Evolutionary conservation across 2,329 filamentous ascomycete genomes (phyloP).

Genomic region (Sporothrix brasiliensis): DNA sequence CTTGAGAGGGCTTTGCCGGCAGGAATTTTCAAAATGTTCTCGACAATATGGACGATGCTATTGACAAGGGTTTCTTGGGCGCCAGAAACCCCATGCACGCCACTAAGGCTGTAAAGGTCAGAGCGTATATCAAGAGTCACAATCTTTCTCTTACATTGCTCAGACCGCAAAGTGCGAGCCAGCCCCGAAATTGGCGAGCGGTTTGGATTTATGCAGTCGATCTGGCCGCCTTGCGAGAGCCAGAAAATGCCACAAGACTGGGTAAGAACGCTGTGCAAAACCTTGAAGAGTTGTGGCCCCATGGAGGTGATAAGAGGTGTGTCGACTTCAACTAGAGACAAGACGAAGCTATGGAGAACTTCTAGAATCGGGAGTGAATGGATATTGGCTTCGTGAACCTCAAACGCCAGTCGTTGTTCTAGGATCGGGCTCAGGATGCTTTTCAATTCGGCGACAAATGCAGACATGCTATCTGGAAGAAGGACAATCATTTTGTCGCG

Average conservation of each 20-base stretch:
- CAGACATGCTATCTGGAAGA: conserved; percentile 28
- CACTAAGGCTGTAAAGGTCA: not conserved
- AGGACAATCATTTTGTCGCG: conserved; percentile 11
- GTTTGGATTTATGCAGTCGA: conserved; percentile 42
- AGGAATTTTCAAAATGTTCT: not conserved
- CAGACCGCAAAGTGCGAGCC: conserved; percentile 54
- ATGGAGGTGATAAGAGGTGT: conserved; percentile 47
- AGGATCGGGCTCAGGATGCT: not conserved
- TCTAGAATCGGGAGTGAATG: not conserved
- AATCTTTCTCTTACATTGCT: conserved; percentile 50
- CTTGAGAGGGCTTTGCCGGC: conserved; percentile 30
- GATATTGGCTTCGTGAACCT: conserved; percentile 8
- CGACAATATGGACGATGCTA: conserved; percentile 9
- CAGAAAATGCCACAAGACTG: conserved; percentile 50
- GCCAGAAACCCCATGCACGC: too few species aligned
- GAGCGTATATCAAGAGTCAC: conserved; percentile 49
- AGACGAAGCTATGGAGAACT: conserved; percentile 41
- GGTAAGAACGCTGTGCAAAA: conserved; percentile 48
- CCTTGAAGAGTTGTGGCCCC: conserved; percentile 45
- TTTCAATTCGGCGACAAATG: conserved; percentile 8
- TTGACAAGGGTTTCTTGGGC: not conserved
- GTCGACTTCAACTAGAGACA: conserved; percentile 53
- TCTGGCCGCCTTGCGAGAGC: conserved; percentile 51
- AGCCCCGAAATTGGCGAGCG: conserved; percentile 51
- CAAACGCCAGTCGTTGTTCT: not conserved